Percentiles rank a stretch among this genome's conserved stretches.
Evolutionary conservation across 805 yeast species (phyloP).

Genomic region (Wickerhamiella lipophila): DNA sequence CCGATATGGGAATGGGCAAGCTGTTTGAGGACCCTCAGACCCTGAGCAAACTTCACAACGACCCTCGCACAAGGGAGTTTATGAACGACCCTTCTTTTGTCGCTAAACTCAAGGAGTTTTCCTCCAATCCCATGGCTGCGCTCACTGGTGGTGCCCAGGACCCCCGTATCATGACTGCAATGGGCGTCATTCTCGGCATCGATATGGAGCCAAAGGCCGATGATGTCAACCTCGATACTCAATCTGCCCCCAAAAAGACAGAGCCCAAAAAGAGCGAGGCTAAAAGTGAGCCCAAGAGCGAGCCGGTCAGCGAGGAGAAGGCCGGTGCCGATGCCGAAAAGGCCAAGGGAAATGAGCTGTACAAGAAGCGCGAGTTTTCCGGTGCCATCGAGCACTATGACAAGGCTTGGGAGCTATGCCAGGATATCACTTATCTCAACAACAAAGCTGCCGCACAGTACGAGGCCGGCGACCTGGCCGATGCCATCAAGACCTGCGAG

Average conservation of each 20-base stretch:
- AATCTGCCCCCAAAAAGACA: conserved; percentile 24
- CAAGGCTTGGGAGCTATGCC: conserved; percentile 67
- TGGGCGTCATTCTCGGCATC: conserved; percentile 77
- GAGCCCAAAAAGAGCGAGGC: conserved; percentile 28
- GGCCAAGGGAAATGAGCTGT: conserved; percentile 72
- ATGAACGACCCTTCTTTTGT: conserved; percentile 82
- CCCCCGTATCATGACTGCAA: conserved; percentile 75
- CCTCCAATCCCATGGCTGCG: conserved; percentile 61
- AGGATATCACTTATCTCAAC: conserved; percentile 86
- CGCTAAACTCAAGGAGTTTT: conserved; percentile 41
- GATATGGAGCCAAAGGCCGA: conserved; percentile 30
- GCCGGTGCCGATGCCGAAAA: conserved; percentile 42
- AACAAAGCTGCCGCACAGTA: conserved; percentile 96
- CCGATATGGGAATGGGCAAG: conserved; percentile 64
- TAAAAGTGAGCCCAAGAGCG: conserved; percentile 33
- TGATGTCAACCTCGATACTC: conserved; percentile 22
- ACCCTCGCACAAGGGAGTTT: conserved; percentile 78
- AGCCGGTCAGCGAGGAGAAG: conserved; percentile 23
- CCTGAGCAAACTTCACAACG: conserved; percentile 56
- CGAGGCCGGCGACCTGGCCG: conserved; percentile 85
- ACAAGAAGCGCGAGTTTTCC: conserved; percentile 79
- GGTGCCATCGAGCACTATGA: conserved; percentile 81
- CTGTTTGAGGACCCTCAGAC: conserved; percentile 71
- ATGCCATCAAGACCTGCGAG: conserved; percentile 69
- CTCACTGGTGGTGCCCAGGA: conserved; percentile 54